Conservation (phyloP, 352 stramenopile species). For the Phytophthora macrochlamydospora region DNA sequence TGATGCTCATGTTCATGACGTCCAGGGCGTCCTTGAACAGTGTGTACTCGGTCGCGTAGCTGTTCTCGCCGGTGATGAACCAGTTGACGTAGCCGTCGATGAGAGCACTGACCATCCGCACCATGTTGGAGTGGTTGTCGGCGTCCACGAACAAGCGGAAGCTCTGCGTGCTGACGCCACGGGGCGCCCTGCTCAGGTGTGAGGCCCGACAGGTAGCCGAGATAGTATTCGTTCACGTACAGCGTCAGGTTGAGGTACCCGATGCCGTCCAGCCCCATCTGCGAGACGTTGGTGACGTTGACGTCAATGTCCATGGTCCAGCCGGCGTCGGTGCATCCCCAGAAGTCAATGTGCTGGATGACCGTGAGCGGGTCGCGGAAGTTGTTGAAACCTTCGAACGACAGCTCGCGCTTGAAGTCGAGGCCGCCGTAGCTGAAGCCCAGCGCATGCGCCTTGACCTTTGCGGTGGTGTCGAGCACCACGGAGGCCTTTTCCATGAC, state of each 20-base stretch:
- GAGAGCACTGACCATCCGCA: constrained; percentile 51
- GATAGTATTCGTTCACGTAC: constrained; percentile 61
- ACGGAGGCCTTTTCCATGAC: constrained; percentile 49
- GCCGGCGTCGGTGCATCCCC: constrained; percentile 36
- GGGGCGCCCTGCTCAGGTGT: constrained; percentile 43
- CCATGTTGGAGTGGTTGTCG: constrained; percentile 30
- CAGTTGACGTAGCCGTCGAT: constrained; percentile 49
- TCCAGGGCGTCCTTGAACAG: constrained; percentile 48
- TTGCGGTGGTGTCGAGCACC: constrained; percentile 44
- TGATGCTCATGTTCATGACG: constrained; percentile 60
- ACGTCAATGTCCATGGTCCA: constrained; percentile 62
- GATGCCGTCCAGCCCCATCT: constrained; percentile 61
- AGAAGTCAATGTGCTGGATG: constrained; percentile 66
- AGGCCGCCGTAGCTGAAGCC: constrained; percentile 62
- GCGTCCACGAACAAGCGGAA: constrained; percentile 36
- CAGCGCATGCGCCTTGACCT: constrained; percentile 50
- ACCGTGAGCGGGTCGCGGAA: constrained; percentile 50
- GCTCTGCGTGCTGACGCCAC: constrained; percentile 41
- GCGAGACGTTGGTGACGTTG: constrained; percentile 56
- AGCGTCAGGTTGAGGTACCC: constrained; percentile 72
- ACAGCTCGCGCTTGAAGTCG: constrained; percentile 59
- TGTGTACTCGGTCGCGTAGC: constrained; percentile 40
- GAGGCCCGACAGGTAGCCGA: constrained; percentile 56
- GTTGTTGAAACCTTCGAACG: constrained; percentile 58
- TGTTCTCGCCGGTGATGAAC: constrained; percentile 54